Evolutionary conservation across 805 yeast genomes (phyloP).

Genomic region (Metschnikowia corniflorae): DNA sequence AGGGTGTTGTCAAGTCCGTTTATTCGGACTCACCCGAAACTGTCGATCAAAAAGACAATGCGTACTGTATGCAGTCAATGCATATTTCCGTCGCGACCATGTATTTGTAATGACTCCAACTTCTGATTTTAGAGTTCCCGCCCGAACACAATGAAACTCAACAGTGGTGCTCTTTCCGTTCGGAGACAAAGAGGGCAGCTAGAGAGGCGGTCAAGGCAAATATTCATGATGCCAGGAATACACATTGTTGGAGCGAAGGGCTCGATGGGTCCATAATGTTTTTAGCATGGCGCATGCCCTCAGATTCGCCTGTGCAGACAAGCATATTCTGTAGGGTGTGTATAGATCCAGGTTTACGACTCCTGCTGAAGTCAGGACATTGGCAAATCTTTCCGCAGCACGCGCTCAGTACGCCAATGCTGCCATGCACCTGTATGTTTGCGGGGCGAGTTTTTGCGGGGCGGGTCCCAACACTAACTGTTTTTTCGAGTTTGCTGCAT

Average conservation of each 20-base stretch:
- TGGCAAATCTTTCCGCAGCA: slow-evolving; percentile 1
- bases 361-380: background rate
- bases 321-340: no score
- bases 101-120: background rate
- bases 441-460: slow-evolving; percentile 1
- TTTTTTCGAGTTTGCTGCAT: no score
- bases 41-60: slow-evolving; percentile 4
- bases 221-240: no score
- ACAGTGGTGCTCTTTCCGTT: no score
- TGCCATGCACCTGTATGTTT: background rate
- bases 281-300: no score
- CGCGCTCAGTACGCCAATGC: no score
- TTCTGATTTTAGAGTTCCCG: slow-evolving; percentile 2
- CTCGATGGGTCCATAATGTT: no score
- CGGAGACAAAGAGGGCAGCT: no score
- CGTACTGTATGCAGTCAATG: slow-evolving; percentile 1
- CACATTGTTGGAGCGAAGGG: no score
- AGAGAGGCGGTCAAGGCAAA: no score
- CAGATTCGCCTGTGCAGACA: no score
- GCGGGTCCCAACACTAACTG: no score
- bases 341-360: slow-evolving; percentile 1
- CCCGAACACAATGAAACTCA: background rate
- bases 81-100: slow-evolving; percentile 4
- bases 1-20: background rate
- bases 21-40: slow-evolving; percentile 1